Evolutionary conservation across 164 flowering plant genomes (phyloP).

Genomic region (Saururus chinensis): DNA sequence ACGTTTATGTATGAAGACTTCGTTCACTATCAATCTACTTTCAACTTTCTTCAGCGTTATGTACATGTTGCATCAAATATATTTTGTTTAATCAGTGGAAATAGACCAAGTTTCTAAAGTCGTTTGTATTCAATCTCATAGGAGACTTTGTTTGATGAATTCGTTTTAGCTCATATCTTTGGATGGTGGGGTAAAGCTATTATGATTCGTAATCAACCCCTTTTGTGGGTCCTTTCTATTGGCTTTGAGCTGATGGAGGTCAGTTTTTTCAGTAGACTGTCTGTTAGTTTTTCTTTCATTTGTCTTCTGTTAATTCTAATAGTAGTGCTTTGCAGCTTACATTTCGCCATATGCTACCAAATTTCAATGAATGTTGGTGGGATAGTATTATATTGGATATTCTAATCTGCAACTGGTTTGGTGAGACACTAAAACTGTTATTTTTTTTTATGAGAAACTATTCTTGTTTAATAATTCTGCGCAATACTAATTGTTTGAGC

Average conservation of each 20-base stretch:
- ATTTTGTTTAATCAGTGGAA: too few relatives aligned
- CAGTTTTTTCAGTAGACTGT: slow-evolving; percentile 6
- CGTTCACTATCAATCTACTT: slow-evolving; percentile 25
- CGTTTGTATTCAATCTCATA: slow-evolving; percentile 14
- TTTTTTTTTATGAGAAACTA: too few relatives aligned
- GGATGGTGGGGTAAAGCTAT: slow-evolving; percentile 99
- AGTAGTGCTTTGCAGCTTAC: slow-evolving; percentile 56
- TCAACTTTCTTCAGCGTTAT: slow-evolving; percentile 2
- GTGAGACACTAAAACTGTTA: slow-evolving; percentile 26
- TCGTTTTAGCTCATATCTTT: slow-evolving; percentile 88
- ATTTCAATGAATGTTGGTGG: slow-evolving; percentile 99
- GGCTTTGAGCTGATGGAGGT: slow-evolving; percentile 99
- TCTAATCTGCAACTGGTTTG: slow-evolving; percentile 97
- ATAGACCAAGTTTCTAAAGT: not conserved
- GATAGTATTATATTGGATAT: slow-evolving; percentile 93
- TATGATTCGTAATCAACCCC: slow-evolving; percentile 98
- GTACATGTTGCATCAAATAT: not conserved
- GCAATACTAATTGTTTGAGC: too few relatives aligned
- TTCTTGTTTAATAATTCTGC: not conserved
- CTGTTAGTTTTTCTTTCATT: not conserved
- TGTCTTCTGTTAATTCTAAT: not conserved
- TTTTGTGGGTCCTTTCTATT: slow-evolving; percentile 89
- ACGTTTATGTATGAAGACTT: slow-evolving; percentile 94
- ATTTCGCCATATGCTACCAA: slow-evolving; percentile 97
- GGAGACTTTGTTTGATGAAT: slow-evolving; percentile 97